Evolutionary conservation across 805 yeast genomes (phyloP), one percentile per base, ranked within the genome.

Genomic region (Saturnispora sekii): DNA sequence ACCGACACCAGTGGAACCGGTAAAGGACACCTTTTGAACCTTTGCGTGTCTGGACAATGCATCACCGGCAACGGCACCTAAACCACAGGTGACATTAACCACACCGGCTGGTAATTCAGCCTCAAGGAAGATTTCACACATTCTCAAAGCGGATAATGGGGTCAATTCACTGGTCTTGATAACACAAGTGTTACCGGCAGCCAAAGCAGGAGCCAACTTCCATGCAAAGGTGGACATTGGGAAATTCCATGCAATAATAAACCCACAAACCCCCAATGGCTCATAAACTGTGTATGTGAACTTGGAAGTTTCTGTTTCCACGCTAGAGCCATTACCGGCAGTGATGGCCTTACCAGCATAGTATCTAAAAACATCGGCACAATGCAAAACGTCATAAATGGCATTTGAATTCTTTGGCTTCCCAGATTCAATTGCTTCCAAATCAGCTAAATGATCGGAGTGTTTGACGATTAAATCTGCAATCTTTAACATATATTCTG

Each of bases 301-400:
- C 59, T 78, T 79, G 35, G 73, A 67, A 35, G 67, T 65, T 35
- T 73, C 77, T 9, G 79, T 74, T 54, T 81, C 81, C 49, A 81
- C 70, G 12, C 82, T 72, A 48, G 73, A 68, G 14, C 94, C 94
- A 40, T 54, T 55, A 46, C 66, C 67, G 44, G 78, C 68, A 64
- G 80, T 77, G 62, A 82, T 85, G 42, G 87, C 83, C 73, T 79
- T 77, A 18, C 93, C 90, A 36, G 86, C 87, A 56, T 76, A 74
- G 58, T 79, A 81, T 53, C 74, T 73, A 64, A 79, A 68, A 32
- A 74, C 74, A 49, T 67, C 74, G 33, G 76, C 71, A 34, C 77
- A 66, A 47, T 75, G 79, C 15, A 68, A 69, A 35, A 84, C 72
- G 56, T 84, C 94, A 47, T 63, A 72, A 32, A 69, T 64, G 21